A percentile compares a stretch with the other conserved stretches of the same genome.
Conservation (phyloP, 371 early-diverging fungal genomes). For the Dinochytrium kinnereticum region DNA sequence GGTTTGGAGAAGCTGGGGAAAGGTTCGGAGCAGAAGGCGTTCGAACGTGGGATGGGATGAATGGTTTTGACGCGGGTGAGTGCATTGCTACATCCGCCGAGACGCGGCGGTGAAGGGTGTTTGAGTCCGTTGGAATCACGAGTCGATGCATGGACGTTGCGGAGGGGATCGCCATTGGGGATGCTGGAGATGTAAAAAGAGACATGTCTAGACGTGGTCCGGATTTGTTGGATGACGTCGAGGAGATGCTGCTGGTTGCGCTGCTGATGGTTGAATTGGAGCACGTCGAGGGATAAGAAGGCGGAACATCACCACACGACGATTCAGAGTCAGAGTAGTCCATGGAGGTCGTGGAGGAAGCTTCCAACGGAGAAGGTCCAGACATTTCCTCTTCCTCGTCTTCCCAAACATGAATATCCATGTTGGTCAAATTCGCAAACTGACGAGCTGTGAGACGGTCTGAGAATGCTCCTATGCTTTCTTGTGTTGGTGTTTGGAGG, state of each 20-base stretch:
- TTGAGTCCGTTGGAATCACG: too few relatives aligned
- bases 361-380: too few relatives aligned
- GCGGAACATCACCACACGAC: background rate
- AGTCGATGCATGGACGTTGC: too few relatives aligned
- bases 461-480: background rate
- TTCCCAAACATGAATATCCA: background rate
- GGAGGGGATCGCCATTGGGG: background rate
- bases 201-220: conserved; percentile 13
- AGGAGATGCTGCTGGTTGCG: conserved; percentile 12
- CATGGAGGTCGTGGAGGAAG: background rate
- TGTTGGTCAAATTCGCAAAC: background rate
- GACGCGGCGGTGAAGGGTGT: background rate
- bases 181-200: background rate
- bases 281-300: background rate
- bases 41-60: background rate
- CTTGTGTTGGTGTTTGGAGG: conserved; percentile 4
- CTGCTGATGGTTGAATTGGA: conserved; percentile 14
- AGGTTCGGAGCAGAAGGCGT: background rate
- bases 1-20: background rate
- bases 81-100: background rate
- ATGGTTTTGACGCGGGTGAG: background rate
- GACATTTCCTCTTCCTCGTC: conserved; percentile 4
- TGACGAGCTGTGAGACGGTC: conserved; percentile 5
- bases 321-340: background rate
- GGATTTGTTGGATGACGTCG: background rate